Conservation (phyloP, 2,329 filamentous ascomycete species). For the Rhinocladiella similis region DNA sequence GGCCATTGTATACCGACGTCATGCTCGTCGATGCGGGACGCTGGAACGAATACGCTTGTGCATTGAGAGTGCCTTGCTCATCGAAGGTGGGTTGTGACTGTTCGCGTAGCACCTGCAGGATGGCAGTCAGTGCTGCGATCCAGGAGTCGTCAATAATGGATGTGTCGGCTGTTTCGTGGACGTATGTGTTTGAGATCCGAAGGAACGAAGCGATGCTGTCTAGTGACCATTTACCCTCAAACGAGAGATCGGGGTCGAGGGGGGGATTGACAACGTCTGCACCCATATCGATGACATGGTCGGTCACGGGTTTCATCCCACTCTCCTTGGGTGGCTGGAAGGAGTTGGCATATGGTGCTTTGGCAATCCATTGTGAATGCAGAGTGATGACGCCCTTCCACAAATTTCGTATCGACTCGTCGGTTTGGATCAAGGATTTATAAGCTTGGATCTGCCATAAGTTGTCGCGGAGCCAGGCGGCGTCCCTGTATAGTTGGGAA, state of each 20-base stretch:
- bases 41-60: neutral
- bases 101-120: conserved; percentile 72
- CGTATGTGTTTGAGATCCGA: conserved; percentile 79
- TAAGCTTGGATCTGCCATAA: conserved; percentile 93
- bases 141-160: conserved; percentile 78
- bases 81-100: conserved; percentile 83
- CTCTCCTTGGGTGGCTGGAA: conserved; percentile 92
- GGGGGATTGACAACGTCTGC: conserved; percentile 79
- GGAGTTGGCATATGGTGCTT: conserved; percentile 95
- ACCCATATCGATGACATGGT: conserved; percentile 66
- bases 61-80: conserved; percentile 7
- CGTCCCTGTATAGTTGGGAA: neutral
- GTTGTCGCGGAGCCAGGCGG: conserved; percentile 73
- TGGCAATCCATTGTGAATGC: conserved; percentile 89
- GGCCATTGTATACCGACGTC: conserved; percentile 51
- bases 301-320: conserved; percentile 60
- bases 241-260: conserved; percentile 82
- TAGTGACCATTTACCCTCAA: conserved; percentile 98
- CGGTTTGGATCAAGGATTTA: conserved; percentile 77
- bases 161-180: conserved; percentile 73
- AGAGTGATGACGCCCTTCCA: conserved; percentile 94
- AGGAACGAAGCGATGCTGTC: conserved; percentile 94
- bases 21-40: neutral
- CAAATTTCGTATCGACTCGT: conserved; percentile 72
- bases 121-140: conserved; percentile 71